Evolutionary conservation across 23 red algal genomes (phyloP).

Genomic region (Pyropia yezoensis): DNA sequence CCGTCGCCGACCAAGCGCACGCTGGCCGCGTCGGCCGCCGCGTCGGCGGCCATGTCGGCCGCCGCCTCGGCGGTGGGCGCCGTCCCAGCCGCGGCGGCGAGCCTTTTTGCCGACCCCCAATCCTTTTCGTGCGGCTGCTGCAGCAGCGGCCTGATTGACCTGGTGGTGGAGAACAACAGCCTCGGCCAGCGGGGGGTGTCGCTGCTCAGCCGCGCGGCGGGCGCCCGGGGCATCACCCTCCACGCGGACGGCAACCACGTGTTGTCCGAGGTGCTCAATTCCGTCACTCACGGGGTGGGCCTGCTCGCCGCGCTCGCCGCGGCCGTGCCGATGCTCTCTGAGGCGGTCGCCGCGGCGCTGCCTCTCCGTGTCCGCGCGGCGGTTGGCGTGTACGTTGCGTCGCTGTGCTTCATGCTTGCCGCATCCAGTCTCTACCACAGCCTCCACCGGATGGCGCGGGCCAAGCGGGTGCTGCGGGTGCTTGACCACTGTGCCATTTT

Average conservation of each 20-base stretch:
- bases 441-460: constrained; percentile 32
- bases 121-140: too few relatives aligned
- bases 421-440: constrained; percentile 59
- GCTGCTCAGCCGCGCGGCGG: neutral
- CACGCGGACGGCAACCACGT: constrained; percentile 42
- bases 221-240: neutral
- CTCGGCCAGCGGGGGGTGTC: neutral
- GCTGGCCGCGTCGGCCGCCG: too few relatives aligned
- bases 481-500: constrained; percentile 83
- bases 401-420: constrained; percentile 50
- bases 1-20: too few relatives aligned
- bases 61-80: too few relatives aligned
- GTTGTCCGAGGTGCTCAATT: constrained; percentile 53
- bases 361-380: neutral
- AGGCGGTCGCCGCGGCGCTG: neutral
- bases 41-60: too few relatives aligned
- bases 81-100: too few relatives aligned
- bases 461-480: constrained; percentile 15
- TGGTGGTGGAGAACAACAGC: neutral
- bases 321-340: neutral
- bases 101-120: too few relatives aligned
- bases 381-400: constrained; percentile 20
- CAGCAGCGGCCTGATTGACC: neutral
- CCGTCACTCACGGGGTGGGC: constrained; percentile 55
- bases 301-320: constrained; percentile 16